phyloP scores from a whole-genome alignment of 2,329 filamentous ascomycete genomes.

The Pezicula radicicola region DNA sequence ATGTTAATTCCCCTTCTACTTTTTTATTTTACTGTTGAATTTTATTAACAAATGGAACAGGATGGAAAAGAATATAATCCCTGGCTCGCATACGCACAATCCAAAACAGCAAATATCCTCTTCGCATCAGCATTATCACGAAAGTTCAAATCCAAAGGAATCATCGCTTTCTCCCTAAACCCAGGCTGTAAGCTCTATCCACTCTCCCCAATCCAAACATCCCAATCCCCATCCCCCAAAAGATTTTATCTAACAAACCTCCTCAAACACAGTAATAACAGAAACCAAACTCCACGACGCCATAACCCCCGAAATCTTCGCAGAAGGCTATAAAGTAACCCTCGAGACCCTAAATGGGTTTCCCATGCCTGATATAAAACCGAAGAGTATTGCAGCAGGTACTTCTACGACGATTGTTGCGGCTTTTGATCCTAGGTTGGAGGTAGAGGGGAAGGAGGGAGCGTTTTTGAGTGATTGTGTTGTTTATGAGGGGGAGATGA shows the following conservation, averaged over 20 bases:
- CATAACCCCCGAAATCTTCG: conserved; percentile 9
- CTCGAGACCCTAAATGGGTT: not conserved
- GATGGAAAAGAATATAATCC: conserved; percentile 15
- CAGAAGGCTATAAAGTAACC: not conserved
- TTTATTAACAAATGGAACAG: not conserved
- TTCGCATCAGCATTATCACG: conserved; percentile 27
- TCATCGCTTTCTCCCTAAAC: conserved; percentile 28
- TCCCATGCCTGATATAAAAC: not conserved
- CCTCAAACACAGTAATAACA: conserved; percentile 3
- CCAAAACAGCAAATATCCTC: conserved; percentile 40
- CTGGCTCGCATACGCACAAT: conserved; percentile 39
- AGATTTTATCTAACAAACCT: not conserved
- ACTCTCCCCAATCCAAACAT: not conserved
- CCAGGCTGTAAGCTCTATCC: conserved; percentile 18
- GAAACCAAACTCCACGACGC: conserved; percentile 12
- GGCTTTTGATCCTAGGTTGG: not conserved
- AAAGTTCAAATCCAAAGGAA: conserved; percentile 21
- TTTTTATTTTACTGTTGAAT: conserved; percentile 7
- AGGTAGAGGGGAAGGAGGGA: not conserved
- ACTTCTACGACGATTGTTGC: not conserved
- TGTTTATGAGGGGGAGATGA: not conserved
- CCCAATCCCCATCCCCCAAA: too few relatives aligned
- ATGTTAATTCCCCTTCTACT: not conserved
- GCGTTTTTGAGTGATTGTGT: conserved; percentile 8
- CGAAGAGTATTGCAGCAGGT: not conserved